Base-by-base conservation (phyloP, 768 basidiomycete species). In the Boletus rufocinnamomeus region DNA sequence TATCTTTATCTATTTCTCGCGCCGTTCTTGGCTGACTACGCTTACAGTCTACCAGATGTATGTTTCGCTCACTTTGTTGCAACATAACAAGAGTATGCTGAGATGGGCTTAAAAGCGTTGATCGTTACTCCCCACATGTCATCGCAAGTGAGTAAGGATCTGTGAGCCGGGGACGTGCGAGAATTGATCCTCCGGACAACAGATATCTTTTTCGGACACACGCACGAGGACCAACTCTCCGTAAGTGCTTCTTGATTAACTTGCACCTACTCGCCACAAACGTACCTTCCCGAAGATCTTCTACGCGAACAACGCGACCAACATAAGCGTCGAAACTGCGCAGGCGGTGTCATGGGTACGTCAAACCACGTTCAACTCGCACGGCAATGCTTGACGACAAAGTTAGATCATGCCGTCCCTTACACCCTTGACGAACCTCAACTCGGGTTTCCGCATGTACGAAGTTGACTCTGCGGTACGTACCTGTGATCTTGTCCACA, bases 171-270 rank as follows among this genome's bases (percentile, higher is more conserved):
- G 19, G 21, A 49, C 13, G 21, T n/a, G 27, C 5, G 4, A 19
- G 45, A 17, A 44, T 23, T 60, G 13, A 60, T 10, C 19, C 2
- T 47, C 56, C 8, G 23, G 6, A 45, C 16, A 23, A 55, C 37
- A 84, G 87, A 82, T 59, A 81, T 89, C 21, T 88, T 89, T 75
- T 89, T 76, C 61, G 88, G 89, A 21, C 89, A 90, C 63, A 84
- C 84, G 0, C 88, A 89, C 60, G 85, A 89, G 66, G 88, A 89
- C 69, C 79, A 87, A 65, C 69, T 88, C 47, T 82, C 80, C 44
- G 86, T 87, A 59, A 21, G 70, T 63, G 27, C 30, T 40, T 23
- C 11, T 17, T 30, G 19, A 28, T 34, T 25, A 17, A 1, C 19
- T 32, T 28, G 16, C 10, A 7, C 38, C 3, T 11, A 8, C 40